Conservation (phyloP, 164 flowering plant species). For the Magnolia sinica region DNA sequence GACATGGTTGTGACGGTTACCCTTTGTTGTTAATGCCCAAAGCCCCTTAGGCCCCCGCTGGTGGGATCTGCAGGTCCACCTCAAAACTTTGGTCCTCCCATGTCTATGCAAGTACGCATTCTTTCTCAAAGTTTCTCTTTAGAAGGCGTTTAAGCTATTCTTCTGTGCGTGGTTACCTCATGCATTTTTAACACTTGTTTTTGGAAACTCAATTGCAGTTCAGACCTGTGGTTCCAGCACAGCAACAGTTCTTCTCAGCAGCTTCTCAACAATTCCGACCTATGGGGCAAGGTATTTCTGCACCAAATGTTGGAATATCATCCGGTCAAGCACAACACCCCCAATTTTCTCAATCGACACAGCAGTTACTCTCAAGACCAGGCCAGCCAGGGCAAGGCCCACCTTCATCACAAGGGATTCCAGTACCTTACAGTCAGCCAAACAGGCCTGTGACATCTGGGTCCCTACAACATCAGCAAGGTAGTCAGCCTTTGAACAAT, state of each 20-base stretch:
- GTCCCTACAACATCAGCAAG: conserved; percentile 45
- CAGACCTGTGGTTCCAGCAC: conserved; percentile 59
- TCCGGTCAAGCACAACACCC: conserved; percentile 50
- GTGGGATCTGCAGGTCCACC: conserved; percentile 50
- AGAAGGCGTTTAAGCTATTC: background rate
- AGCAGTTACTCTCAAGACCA: conserved; percentile 62
- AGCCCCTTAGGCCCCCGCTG: conserved; percentile 60
- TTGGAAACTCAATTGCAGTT: conserved; percentile 45
- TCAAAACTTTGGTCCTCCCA: conserved; percentile 52
- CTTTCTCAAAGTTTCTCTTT: background rate
- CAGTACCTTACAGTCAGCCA: conserved; percentile 48
- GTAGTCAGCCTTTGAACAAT: conserved; percentile 32
- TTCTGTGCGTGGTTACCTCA: background rate
- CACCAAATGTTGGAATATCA: conserved; percentile 45
- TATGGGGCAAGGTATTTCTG: conserved; percentile 43
- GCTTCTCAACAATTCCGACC: conserved; percentile 64
- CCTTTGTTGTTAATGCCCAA: conserved; percentile 3
- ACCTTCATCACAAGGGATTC: conserved; percentile 55
- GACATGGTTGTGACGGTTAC: background rate
- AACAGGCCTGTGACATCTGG: conserved; percentile 50
- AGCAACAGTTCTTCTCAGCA: conserved; percentile 49
- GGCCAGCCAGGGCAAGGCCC: conserved; percentile 51
- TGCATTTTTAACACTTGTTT: conserved; percentile 1
- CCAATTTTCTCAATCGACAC: conserved; percentile 72
- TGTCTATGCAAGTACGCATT: conserved; percentile 52